Percentiles rank a stretch among this genome's conserved stretches.
phyloP scores from a whole-genome alignment of 257 asterid genomes.

The Lycium barbarum region DNA sequence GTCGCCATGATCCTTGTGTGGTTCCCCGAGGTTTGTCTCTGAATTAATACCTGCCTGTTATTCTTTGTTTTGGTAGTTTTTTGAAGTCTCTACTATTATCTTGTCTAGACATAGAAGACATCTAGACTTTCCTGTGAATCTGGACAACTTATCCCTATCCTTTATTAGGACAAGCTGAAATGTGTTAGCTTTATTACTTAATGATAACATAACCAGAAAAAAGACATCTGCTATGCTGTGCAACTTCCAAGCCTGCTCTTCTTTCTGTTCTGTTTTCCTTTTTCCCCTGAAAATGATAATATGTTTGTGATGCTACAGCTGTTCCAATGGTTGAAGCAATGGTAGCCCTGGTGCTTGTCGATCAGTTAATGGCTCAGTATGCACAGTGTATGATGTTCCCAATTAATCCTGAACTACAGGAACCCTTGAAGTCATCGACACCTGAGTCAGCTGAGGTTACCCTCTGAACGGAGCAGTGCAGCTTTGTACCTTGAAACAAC shows the following conservation, averaged over 20 bases:
- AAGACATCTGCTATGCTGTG: not conserved
- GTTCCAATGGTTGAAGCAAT: constrained; percentile 98
- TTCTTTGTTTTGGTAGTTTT: not conserved
- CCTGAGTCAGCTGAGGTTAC: constrained; percentile 48
- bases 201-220: not conserved
- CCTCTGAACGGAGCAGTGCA: constrained; percentile 37
- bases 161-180: not conserved
- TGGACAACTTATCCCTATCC: not conserved
- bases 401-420: constrained; percentile 76
- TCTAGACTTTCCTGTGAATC: not conserved
- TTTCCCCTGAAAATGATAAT: constrained; percentile 5
- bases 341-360: constrained; percentile 88
- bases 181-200: not conserved
- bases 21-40: constrained; percentile 82
- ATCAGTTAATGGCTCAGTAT: constrained; percentile 89
- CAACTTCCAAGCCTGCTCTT: not conserved
- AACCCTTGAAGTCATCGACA: constrained; percentile 48
- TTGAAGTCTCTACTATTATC: not conserved
- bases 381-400: constrained; percentile 90
- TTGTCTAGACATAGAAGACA: not conserved
- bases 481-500: not conserved
- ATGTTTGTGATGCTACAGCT: constrained; percentile 54
- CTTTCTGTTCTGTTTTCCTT: not conserved
- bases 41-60: not conserved
- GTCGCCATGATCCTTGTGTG: constrained; percentile 98